phyloP scores from a whole-genome alignment of 2,329 filamentous ascomycete genomes.

The Chaetothyriales sp. region DNA sequence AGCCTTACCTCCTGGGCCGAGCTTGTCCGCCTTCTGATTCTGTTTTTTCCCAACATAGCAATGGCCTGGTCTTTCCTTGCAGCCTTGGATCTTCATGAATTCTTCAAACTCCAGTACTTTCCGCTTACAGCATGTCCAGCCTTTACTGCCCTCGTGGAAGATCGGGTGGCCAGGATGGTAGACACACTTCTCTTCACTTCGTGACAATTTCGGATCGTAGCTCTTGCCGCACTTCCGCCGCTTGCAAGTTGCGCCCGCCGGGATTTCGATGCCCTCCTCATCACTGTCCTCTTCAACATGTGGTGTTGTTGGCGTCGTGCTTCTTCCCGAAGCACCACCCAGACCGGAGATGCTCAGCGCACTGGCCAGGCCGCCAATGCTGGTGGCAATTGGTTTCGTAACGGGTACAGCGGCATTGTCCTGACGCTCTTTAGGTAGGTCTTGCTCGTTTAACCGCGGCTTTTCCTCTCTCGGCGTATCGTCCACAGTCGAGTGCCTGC shows the following conservation, averaged over 20 bases:
- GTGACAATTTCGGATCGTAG: constrained; percentile 33
- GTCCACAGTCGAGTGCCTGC: constrained; percentile 82
- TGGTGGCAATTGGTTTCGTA: constrained; percentile 13
- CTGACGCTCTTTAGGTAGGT: constrained; percentile 11
- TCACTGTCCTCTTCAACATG: constrained; percentile 74
- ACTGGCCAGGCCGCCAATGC: constrained; percentile 4
- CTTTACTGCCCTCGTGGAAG: constrained; percentile 97
- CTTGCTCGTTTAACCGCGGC: constrained; percentile 11
- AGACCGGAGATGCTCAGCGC: constrained; percentile 19
- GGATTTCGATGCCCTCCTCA: constrained; percentile 58
- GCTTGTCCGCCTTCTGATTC: constrained; percentile 52
- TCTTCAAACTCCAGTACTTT: constrained; percentile 93
- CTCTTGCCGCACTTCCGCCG: constrained; percentile 52
- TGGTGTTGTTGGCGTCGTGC: constrained; percentile 39
- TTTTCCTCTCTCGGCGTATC: constrained; percentile 40
- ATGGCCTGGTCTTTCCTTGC: constrained; percentile 65
- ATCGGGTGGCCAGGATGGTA: constrained; percentile 83
- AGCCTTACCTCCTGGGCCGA: constrained; percentile 47
- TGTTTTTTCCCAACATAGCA: constrained; percentile 67
- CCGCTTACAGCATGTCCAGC: constrained; percentile 92
- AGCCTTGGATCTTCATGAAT: constrained; percentile 91
- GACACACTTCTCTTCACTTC: constrained; percentile 62
- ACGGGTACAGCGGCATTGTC: constrained; percentile 11
- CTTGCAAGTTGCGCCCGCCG: constrained; percentile 60
- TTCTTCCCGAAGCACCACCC: constrained; percentile 19